These are phyloP conservation scores for Coffea canephora DNA, from an alignment of 257 asterid genomes.

Conservation along the genomic window DNA sequence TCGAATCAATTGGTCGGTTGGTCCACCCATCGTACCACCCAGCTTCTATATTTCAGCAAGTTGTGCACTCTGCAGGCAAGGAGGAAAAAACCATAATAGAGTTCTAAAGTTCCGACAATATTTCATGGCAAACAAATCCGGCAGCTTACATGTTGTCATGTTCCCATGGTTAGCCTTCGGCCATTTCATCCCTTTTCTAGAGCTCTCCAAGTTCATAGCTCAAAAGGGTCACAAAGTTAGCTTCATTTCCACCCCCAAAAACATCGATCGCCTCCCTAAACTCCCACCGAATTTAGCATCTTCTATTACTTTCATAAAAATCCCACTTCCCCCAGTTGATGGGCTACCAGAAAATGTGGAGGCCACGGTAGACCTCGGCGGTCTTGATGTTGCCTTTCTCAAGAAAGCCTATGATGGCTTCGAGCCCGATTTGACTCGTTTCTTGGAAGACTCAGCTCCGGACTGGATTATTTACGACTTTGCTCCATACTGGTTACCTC, in stretches of 20 bases:
- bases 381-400: constrained; percentile 11
- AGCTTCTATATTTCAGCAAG: neutral
- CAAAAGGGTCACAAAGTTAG: constrained; percentile 42
- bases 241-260: constrained; percentile 47
- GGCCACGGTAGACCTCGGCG: constrained; percentile 28
- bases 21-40: too few relatives aligned
- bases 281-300: constrained; percentile 33
- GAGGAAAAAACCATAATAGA: too few relatives aligned
- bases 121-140: neutral
- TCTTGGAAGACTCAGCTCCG: neutral
- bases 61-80: too few relatives aligned
- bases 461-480: constrained; percentile 35
- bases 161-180: constrained; percentile 66
- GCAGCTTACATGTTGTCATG: constrained; percentile 35
- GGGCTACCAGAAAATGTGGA: constrained; percentile 23
- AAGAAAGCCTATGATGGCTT: constrained; percentile 27
- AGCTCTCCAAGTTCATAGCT: constrained; percentile 45
- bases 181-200: constrained; percentile 43
- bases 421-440: constrained; percentile 9
- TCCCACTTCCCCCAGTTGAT: constrained; percentile 31
- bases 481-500: constrained; percentile 27
- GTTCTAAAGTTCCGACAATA: neutral
- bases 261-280: constrained; percentile 47
- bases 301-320: constrained; percentile 27
- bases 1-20: too few relatives aligned